Evolutionary conservation across 257 asterid genomes (phyloP), one percentile per base, ranked within the genome.

Genomic region (Salvia miltiorrhiza): DNA sequence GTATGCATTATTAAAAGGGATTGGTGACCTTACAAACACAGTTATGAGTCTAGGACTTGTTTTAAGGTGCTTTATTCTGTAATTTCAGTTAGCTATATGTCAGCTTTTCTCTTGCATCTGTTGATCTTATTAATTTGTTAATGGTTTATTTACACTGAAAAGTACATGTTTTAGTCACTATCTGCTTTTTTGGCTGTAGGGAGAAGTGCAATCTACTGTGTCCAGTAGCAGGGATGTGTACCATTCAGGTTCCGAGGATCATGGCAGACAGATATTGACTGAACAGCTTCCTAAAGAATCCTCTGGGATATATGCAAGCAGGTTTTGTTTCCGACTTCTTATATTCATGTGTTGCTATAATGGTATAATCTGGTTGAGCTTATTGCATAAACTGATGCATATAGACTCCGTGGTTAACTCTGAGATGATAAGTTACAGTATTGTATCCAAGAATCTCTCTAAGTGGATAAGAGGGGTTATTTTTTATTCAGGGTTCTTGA

Each of bases 231-330:
- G 77, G 78, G 85, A 86, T 54, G 70, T 67, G 21, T 45, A 63
- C 67, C 87, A 71, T 67, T 76, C 79, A 32, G 78, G 71, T 74
- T 72, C 77, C 50, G 88, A 79, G 78, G 85, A 84, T 83, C 80
- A 73, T 41, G 69, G 69, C 63, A 73, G 52, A 56, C 84, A 65
- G 71, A 72, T 75, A 52, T 53, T 82, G 62, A 65, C 79, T 49
- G 88, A 79, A 39, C 82, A 73, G 67, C 82, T 70, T 67, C 71
- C 88, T 74, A 76, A 79, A 69, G 80, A 67, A 45, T 72, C 81
- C 67, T 76, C 75, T 13, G 64, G 17, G 67, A 68, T 67, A 67
- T 80, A 80, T 65, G 77, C 79, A 24, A 72, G 74, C 90, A 89
- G 96, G 96, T 89, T 55, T 47, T 49, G 53, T 20, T 72, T 33